Evolutionary conservation across 305 asterid species (phyloP), one percentile per base, ranked within the genome.

Genomic region (Fraxinus xanthoxyloides): DNA sequence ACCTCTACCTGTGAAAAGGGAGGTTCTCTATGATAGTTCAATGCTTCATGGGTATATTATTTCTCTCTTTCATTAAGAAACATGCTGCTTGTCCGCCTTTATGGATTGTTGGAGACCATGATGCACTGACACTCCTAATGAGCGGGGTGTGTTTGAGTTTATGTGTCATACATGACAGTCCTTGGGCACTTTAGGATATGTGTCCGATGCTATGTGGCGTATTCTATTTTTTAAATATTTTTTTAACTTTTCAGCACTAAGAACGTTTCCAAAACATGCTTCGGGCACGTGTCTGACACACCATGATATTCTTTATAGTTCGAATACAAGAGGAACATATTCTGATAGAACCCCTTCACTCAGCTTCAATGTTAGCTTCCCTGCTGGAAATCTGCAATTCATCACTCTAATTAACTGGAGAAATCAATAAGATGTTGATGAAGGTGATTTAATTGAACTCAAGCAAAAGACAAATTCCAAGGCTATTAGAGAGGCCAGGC

Each of bases 1-100:
- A 77, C 99, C 99, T 84, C 91, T 97, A 81, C 98, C 98, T 65
- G 98, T 93, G 83, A 92, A 83, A 89, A 86, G 98, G 85, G 99
- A 96, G 15, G 97, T 91, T 86, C 98, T 96, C 63, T 96, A 96
- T 86, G 98, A 94, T 81, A 84, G 76, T 85, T 87, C 93, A 3
- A 85, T 88, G 80, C 85, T 85, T 75, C 89, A 84, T 80, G 89
- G 98, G 99, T 97, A 94, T 84, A 88, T 38, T 81, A 13, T 78
- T 83, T 69, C 10, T 28, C 43, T 72, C 75, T 69, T n/a, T 72
- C 24, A 17, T n/a, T 32, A 17, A 72, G 26, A 72, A 31, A 72
- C 24, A 72, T n/a, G 46, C 15, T 31, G 21, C 38, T 28, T 69
- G 75, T 69, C 23, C 0, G 2, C 72, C 21, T 69, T 15, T 30